Evolutionary conservation across 257 asterid genomes (phyloP).

Genomic region (Solanum megistacrolobum): DNA sequence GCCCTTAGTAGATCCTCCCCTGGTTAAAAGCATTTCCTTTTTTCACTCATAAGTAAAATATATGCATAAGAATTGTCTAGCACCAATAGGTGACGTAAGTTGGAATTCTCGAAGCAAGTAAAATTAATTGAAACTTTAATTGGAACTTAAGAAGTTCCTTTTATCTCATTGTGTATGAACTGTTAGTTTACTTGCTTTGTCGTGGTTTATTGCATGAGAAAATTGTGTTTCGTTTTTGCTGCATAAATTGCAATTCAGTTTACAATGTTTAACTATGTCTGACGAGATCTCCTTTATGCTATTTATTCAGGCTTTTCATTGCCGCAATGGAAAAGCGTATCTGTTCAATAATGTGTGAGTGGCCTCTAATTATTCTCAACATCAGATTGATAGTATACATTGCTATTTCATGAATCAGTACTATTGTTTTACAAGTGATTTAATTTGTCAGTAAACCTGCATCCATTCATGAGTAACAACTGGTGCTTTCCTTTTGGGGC

Average conservation of each 20-base stretch:
- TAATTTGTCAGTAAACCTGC: not conserved
- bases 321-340: slow-evolving; percentile 81
- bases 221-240: not conserved
- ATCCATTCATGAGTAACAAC: not conserved
- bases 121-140: not conserved
- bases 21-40: not conserved
- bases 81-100: not conserved
- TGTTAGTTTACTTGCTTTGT: not conserved
- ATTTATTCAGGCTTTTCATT: slow-evolving; percentile 53
- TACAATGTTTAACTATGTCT: not conserved
- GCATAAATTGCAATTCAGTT: not conserved
- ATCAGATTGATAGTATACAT: not conserved
- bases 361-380: not conserved
- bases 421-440: not conserved
- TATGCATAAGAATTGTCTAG: not conserved
- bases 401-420: not conserved
- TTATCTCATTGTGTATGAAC: not conserved
- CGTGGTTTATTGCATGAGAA: not conserved
- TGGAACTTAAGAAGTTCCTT: not conserved
- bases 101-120: not conserved
- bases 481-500: not conserved
- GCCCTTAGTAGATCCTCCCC: not conserved
- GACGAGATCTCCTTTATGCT: not conserved
- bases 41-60: not conserved
- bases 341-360: slow-evolving; percentile 72